A percentile compares a stretch with the other conserved stretches of the same genome.
Evolutionary conservation across 2,329 filamentous ascomycete species (phyloP).

Genomic region (Diaporthe aspalathi): DNA sequence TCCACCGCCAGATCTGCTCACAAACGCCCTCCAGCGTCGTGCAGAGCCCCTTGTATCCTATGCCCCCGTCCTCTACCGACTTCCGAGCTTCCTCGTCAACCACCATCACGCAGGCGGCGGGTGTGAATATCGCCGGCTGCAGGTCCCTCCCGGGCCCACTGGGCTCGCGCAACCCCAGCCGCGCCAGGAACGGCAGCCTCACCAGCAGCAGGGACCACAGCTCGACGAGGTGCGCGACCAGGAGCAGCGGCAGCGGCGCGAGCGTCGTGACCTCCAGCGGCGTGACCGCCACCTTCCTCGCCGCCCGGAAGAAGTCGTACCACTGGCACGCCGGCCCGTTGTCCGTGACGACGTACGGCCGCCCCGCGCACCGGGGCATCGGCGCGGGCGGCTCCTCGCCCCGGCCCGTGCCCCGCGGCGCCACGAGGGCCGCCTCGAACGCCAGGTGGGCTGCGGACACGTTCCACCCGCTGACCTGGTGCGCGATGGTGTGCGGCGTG

Average conservation of each 20-base stretch:
- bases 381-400: constrained; percentile 41
- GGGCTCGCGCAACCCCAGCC: constrained; percentile 47
- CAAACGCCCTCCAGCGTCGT: constrained; percentile 56
- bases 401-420: constrained; percentile 38
- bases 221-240: constrained; percentile 54
- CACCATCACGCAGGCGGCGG: constrained; percentile 51
- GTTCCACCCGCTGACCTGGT: constrained; percentile 63
- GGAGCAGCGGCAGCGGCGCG: constrained; percentile 51
- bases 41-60: constrained; percentile 54
- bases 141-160: constrained; percentile 50
- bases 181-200: constrained; percentile 40
- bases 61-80: constrained; percentile 52
- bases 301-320: constrained; percentile 53
- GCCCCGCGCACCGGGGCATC: constrained; percentile 53
- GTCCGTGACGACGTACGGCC: constrained; percentile 64
- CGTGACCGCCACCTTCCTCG: constrained; percentile 47
- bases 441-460: constrained; percentile 65
- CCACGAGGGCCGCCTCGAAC: constrained; percentile 61
- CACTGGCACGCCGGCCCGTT: constrained; percentile 57
- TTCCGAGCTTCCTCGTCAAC: constrained; percentile 53
- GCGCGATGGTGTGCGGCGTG: constrained; percentile 58
- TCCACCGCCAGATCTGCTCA: constrained; percentile 55
- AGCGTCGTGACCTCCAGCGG: constrained; percentile 48
- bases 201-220: constrained; percentile 47
- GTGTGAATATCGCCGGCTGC: constrained; percentile 54